phyloP scores from a whole-genome alignment of 2,329 filamentous ascomycete species.

The Lasiodiplodia theobromae region DNA sequence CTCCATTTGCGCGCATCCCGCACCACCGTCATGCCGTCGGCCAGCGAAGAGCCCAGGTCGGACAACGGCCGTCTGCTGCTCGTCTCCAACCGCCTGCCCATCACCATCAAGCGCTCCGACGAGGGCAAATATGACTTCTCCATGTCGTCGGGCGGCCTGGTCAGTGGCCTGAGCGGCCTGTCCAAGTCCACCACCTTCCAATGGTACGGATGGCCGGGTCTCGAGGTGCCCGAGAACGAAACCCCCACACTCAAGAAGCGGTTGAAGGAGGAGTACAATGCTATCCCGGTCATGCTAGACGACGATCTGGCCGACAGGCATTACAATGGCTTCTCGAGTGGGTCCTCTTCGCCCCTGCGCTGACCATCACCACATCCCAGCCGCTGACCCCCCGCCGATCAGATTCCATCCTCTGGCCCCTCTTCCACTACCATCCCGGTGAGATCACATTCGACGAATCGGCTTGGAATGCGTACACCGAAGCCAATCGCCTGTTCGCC shows the following conservation, averaged over 20 bases:
- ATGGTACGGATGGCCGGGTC: slow-evolving; percentile 98
- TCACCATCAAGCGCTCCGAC: slow-evolving; percentile 93
- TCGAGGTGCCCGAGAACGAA: slow-evolving; percentile 89
- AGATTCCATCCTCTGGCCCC: slow-evolving; percentile 98
- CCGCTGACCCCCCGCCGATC: slow-evolving; percentile 28
- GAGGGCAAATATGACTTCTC: slow-evolving; percentile 92
- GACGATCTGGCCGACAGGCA: slow-evolving; percentile 93
- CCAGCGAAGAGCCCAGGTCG: slow-evolving; percentile 42
- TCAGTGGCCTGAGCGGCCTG: slow-evolving; percentile 89
- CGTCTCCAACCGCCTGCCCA: slow-evolving; percentile 92
- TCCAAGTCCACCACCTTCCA: slow-evolving; percentile 93
- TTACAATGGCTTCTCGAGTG: slow-evolving; percentile 98
- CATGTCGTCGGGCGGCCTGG: slow-evolving; percentile 96
- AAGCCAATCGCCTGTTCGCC: slow-evolving; percentile 92
- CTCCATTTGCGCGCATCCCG: slow-evolving; percentile 9
- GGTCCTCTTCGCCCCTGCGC: slow-evolving; percentile 42
- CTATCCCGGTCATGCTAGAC: slow-evolving; percentile 90
- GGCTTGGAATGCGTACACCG: slow-evolving; percentile 90
- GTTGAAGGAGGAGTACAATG: slow-evolving; percentile 85
- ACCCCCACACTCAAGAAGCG: slow-evolving; percentile 75
- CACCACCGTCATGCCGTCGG: slow-evolving; percentile 40
- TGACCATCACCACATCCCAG: not conserved
- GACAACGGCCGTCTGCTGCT: slow-evolving; percentile 70
- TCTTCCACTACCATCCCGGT: slow-evolving; percentile 98
- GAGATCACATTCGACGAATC: slow-evolving; percentile 98